Conservation (phyloP, 805 yeast genomes). For the Zygoascus biomembranicola region DNA sequence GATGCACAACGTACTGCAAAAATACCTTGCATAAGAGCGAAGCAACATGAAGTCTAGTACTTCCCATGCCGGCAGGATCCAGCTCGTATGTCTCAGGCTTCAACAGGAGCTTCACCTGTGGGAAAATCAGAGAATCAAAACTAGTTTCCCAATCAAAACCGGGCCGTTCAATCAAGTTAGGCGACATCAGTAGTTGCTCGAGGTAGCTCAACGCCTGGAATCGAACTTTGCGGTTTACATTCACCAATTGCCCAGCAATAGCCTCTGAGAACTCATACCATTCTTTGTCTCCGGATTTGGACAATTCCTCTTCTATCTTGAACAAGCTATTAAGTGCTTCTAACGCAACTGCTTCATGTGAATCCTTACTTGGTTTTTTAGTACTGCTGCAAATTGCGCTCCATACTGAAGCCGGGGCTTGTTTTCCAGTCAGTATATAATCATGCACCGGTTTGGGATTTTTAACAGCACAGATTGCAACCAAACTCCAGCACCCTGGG, state of each 20-base stretch:
- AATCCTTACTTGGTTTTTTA: not conserved
- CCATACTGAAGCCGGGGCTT: not conserved
- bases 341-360: slow-evolving; percentile 9
- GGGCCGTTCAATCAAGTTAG: slow-evolving; percentile 13
- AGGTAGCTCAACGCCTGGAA: slow-evolving; percentile 54
- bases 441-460: not conserved
- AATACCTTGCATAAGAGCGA: slow-evolving; percentile 60
- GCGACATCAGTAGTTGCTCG: slow-evolving; percentile 44
- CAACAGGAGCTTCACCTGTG: slow-evolving; percentile 58
- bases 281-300: not conserved
- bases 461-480: not conserved
- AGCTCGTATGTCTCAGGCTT: slow-evolving; percentile 56
- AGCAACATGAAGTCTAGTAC: slow-evolving; percentile 61
- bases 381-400: slow-evolving; percentile 3
- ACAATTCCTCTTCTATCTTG: not conserved
- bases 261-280: slow-evolving; percentile 61
- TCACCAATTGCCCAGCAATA: slow-evolving; percentile 79
- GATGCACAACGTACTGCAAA: slow-evolving; percentile 36
- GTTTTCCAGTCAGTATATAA: not conserved
- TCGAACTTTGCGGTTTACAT: slow-evolving; percentile 76
- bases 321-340: slow-evolving; percentile 27
- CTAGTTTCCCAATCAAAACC: slow-evolving; percentile 31
- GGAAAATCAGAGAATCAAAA: slow-evolving; percentile 68
- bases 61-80: slow-evolving; percentile 54
- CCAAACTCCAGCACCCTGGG: not conserved